phyloP scores from a whole-genome alignment of 805 yeast species.

The Saccharomyces kudriavzevii region DNA sequence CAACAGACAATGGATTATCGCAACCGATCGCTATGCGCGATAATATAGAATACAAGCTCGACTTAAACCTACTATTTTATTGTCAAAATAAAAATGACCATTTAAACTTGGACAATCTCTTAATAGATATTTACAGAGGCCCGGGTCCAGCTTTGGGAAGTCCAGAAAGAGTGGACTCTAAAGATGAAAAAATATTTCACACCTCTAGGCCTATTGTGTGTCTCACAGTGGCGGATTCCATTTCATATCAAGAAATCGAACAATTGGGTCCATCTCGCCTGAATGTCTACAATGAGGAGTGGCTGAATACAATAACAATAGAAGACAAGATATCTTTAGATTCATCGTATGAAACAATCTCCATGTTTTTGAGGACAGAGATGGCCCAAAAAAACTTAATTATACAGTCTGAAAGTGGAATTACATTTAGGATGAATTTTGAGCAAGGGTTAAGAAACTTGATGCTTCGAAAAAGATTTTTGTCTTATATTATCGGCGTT shows the following conservation, averaged over 20 bases:
- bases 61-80: constrained; percentile 18
- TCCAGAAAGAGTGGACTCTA: neutral
- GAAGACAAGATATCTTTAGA: constrained; percentile 12
- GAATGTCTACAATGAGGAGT: constrained; percentile 13
- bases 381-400: constrained; percentile 5
- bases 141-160: neutral
- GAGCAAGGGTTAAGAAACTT: constrained; percentile 25
- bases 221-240: constrained; percentile 5
- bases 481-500: constrained; percentile 21
- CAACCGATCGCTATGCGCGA: constrained; percentile 17
- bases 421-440: constrained; percentile 20
- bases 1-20: constrained; percentile 20
- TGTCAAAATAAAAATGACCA: constrained; percentile 8
- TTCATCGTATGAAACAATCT: neutral
- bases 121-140: neutral
- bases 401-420: constrained; percentile 15
- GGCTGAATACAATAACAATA: constrained; percentile 17
- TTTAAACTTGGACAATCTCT: neutral
- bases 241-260: constrained; percentile 7
- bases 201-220: constrained; percentile 11
- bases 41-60: constrained; percentile 20
- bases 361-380: neutral
- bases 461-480: constrained; percentile 20
- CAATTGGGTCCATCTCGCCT: constrained; percentile 11
- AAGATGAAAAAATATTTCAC: constrained; percentile 4